Percentiles rank a stretch among this genome's conserved stretches.
phyloP scores from a whole-genome alignment of 108 stramenopile genomes.

The Conticribra weissflogii region DNA sequence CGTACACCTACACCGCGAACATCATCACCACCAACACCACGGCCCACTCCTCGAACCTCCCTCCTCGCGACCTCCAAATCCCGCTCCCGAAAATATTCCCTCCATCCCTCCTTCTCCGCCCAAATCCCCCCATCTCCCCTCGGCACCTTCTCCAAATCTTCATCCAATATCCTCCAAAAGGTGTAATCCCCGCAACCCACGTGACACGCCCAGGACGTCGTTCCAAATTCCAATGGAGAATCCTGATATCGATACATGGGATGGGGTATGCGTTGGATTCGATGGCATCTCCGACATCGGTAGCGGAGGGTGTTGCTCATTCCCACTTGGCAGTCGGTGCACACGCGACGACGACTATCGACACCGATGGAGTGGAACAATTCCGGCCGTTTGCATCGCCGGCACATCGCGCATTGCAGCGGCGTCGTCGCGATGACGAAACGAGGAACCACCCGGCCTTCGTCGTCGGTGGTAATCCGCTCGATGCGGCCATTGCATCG shows the following conservation, averaged over 20 bases:
- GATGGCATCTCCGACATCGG: slow-evolving; percentile 30
- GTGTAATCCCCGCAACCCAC: slow-evolving; percentile 19
- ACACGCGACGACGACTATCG: not conserved
- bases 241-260: slow-evolving; percentile 45
- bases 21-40: too few relatives aligned
- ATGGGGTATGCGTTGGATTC: slow-evolving; percentile 36
- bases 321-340: slow-evolving; percentile 29
- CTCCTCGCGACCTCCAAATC: not conserved
- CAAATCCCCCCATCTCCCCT: too few relatives aligned
- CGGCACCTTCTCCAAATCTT: slow-evolving; percentile 7
- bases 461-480: not conserved
- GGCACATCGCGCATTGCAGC: not conserved
- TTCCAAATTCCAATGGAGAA: slow-evolving; percentile 14
- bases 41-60: too few relatives aligned
- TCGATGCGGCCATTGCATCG: not conserved
- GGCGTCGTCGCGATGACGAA: not conserved
- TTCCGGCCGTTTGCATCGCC: not conserved
- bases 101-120: not conserved
- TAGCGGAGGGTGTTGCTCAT: slow-evolving; percentile 17
- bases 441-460: not conserved
- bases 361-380: not conserved
- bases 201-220: slow-evolving; percentile 33
- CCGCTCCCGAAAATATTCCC: not conserved
- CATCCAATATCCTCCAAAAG: slow-evolving; percentile 20
- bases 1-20: too few relatives aligned